Evolutionary conservation across 208 protist genomes (phyloP), one percentile per base, ranked within the genome.

Genomic region (Acanthamoeba culbertsoni): DNA sequence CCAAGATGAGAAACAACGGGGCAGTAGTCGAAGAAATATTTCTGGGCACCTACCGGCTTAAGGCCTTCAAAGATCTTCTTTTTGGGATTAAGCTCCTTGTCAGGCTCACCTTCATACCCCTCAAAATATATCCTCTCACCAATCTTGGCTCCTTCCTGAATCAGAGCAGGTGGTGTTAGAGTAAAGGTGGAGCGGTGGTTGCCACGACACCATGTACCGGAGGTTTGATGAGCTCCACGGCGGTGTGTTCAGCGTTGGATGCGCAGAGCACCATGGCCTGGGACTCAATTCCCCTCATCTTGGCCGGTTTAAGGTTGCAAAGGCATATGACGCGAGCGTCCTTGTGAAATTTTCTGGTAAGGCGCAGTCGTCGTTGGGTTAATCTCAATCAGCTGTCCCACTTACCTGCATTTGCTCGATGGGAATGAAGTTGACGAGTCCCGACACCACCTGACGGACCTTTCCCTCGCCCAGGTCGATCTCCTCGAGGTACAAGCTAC

Each of bases 261-360:
- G 82, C 92, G 28, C 63, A 75, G 68, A 94, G 92, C 37, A 94
- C 92, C 92, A 94, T 94, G 57, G 57, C 92, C 40, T 68, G 33
- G 31, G 59, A 84, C 40, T 62, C 43, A 18, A 94, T 63, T 14
- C 92, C 92, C 33, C 45, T 43, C 92, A 94, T 91, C 82, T 94
- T 92, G 57, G 43, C 51, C 33, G 92, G 92, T 62, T 94, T 94
- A 20, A 94, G 92, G 42, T 94, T 94, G 92, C 91, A 94, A 35
- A 94, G 42, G 45, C 86, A 92, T 14, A 92, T 51, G 12, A 92
- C 86, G 40, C 57, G 37, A 7, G 86, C 86, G 23, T 57, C 86
- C 37, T 65, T n/a, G 42, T 6, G 65, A 92, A 33, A 23, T 65
- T 12, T 33, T 35, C 68, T 63, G 23, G 18, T 26, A 6, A 68